Conservation (phyloP, 257 asterid genomes). For the Thymus quinquecostatus region DNA sequence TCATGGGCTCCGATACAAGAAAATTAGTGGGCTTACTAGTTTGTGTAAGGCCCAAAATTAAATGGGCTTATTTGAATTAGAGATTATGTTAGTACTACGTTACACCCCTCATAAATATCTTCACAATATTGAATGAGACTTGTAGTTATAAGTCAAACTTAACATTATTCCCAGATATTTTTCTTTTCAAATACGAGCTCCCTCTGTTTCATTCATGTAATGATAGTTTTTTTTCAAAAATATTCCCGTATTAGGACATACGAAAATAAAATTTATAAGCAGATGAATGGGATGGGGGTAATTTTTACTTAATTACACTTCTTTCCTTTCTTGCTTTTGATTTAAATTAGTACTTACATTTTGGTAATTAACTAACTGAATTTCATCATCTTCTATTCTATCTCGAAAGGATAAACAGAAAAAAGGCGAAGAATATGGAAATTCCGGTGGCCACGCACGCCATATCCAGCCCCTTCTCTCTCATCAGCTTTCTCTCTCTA, state of each 20-base stretch:
- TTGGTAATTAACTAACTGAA: not conserved
- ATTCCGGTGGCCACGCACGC: constrained; percentile 44
- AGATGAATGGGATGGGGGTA: too few relatives aligned
- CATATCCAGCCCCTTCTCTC: constrained; percentile 56
- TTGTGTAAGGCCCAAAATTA: too few relatives aligned
- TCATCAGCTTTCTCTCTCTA: constrained; percentile 44
- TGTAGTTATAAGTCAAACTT: not conserved
- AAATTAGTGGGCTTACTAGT: too few relatives aligned
- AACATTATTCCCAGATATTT: not conserved
- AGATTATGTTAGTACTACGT: not conserved
- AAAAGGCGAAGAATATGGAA: constrained; percentile 45
- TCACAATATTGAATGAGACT: not conserved
- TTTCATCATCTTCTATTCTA: not conserved
- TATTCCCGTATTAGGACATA: too few relatives aligned
- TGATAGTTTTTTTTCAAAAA: too few relatives aligned
- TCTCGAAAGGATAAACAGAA: constrained; percentile 15
- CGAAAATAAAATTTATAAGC: too few relatives aligned
- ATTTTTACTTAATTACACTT: too few relatives aligned
- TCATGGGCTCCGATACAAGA: too few relatives aligned
- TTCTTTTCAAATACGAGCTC: not conserved
- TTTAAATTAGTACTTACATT: too few relatives aligned
- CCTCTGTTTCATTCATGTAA: too few relatives aligned
- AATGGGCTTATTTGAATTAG: too few relatives aligned
- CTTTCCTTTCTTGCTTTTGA: too few relatives aligned
- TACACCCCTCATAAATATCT: constrained; percentile 6